These are phyloP conservation scores for Stagonosporopsis chrysanthemi DNA, from an alignment of 2,329 filamentous ascomycete genomes.

Conservation along the genomic window DNA sequence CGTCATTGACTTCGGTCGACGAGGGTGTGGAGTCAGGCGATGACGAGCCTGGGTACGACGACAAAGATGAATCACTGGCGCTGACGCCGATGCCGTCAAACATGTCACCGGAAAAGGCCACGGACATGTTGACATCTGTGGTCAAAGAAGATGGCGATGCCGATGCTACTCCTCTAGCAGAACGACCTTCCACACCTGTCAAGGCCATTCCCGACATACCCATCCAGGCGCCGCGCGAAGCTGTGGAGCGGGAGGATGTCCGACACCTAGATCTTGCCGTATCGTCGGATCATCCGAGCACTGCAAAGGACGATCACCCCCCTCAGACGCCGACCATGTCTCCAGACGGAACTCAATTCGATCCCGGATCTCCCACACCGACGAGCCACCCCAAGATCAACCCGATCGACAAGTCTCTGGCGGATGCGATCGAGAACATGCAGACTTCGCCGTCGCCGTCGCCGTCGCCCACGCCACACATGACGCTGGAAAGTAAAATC, in stretches of 20 bases:
- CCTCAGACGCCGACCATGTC: conserved; percentile 39
- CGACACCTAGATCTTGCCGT: conserved; percentile 69
- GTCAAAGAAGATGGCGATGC: conserved; percentile 62
- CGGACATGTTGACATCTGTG: conserved; percentile 69
- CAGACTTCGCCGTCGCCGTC: conserved; percentile 39
- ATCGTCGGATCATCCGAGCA: conserved; percentile 49
- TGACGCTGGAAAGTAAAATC: conserved; percentile 46
- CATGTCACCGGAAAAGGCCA: conserved; percentile 68
- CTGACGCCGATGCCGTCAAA: conserved; percentile 47
- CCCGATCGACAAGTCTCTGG: conserved; percentile 44
- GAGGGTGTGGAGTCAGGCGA: conserved; percentile 61
- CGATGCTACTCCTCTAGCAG: conserved; percentile 11
- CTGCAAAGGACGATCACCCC: conserved; percentile 31
- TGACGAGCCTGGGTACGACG: conserved; percentile 41
- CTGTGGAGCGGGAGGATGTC: conserved; percentile 61
- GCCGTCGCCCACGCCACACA: conserved; percentile 24
- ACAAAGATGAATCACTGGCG: conserved; percentile 39
- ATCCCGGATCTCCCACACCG: conserved; percentile 42
- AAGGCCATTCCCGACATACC: conserved; percentile 26
- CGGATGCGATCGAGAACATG: conserved; percentile 47
- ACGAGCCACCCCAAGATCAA: conserved; percentile 41
- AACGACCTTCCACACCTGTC: conserved; percentile 20
- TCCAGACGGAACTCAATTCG: conserved; percentile 27
- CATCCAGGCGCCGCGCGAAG: conserved; percentile 43
- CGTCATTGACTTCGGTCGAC: conserved; percentile 74